Base-by-base conservation (phyloP, 1,284 basidiomycete genomes). In the Mycocalia duriaeana region DNA sequence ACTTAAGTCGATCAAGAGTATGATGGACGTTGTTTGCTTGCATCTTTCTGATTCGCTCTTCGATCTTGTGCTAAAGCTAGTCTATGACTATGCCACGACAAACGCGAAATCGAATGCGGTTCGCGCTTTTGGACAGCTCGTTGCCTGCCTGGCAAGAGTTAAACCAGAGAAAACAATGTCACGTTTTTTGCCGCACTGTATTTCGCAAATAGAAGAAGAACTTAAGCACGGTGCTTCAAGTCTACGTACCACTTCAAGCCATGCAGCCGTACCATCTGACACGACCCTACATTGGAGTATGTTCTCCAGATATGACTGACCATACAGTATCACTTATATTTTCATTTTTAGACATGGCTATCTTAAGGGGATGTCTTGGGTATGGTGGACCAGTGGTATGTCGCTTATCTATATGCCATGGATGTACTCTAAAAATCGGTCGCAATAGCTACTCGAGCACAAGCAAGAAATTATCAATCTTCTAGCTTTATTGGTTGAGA, bases 231-330 rank as follows among this genome's bases (percentile, higher is more conserved):
- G 96, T 1, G 94, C 96, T 0, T 94, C 92, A n/a, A 91, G 89
- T 49, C 76, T 86, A 26, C 76, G 92, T 24, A 97, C 92, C 6
- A 98, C 94, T 2, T 94, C 92, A 0, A 83, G 82, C 5, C 81
- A 87, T 53, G 77, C 82, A 16, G 88, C 91, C 0, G 76, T 91
- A 2, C 82, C 91, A 3, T 90, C 90, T 5, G 95, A 99, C 59
- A 94, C 92, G 2, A 88, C 91, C 1, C 71, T 99, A 45, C 94
- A 97, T 64, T 98, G 94, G 92, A 94, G 89, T 90, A 59, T 63
- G 89, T 69, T 43, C 49, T 52, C 42, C 9, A n/a, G n/a, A n/a
- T n/a, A n/a, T n/a, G n/a, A n/a, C n/a, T n/a, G n/a, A n/a, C n/a
- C n/a, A n/a, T n/a, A n/a, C n/a, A n/a, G n/a, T n/a, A n/a, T n/a